Evolutionary conservation across 768 basidiomycete genomes (phyloP), one percentile per base, ranked within the genome.

Genomic region (Boletus tomentosulus): DNA sequence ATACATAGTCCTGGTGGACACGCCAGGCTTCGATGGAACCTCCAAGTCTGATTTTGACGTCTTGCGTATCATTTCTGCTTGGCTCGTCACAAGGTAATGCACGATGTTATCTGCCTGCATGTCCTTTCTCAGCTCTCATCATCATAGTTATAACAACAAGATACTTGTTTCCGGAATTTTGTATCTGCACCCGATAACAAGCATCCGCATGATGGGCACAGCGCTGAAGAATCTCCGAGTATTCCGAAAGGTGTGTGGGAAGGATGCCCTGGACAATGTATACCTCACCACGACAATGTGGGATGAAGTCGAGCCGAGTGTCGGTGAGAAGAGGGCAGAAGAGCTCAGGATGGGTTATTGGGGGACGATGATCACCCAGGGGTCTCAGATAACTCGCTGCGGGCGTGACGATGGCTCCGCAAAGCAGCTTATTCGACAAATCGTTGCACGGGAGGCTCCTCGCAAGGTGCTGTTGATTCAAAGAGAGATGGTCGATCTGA

Each of bases 261-360:
- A 4, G 22, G 39, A 41, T 24, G 39, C 22, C 54, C 51, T 71
- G 13, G 51, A 53, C 1, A 69, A 70, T 10, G 35, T 74, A 3
- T 51, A 68, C 12, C 57, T 74, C n/a, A 63, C 64, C 12, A 73
- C 75, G 2, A 74, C 74, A 15, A 74, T 72, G 69, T 76, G 74
- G 74, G 70, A 70, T 55, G 62, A 63, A 38, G 58, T 70, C 15
- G 59, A 59, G 0, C 33, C n/a, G 4, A 39, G 28, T 0, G 55
- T 61, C 4, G 73, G 69, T 4, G 37, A 57, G 25, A 43, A 41
- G 41, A 62, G 61, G 56, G 22, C 54, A 12, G 11, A 46, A 4
- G 54, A 63, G 34, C 59, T 64, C 12, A n/a, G 2, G 19, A 6
- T 1, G 19, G 41, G 50, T 1, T 61, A 50, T 39, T 61, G 59